Base-by-base conservation (phyloP, 192 early-diverging fungal species). In the Rhizoclosmatium sp. region DNA sequence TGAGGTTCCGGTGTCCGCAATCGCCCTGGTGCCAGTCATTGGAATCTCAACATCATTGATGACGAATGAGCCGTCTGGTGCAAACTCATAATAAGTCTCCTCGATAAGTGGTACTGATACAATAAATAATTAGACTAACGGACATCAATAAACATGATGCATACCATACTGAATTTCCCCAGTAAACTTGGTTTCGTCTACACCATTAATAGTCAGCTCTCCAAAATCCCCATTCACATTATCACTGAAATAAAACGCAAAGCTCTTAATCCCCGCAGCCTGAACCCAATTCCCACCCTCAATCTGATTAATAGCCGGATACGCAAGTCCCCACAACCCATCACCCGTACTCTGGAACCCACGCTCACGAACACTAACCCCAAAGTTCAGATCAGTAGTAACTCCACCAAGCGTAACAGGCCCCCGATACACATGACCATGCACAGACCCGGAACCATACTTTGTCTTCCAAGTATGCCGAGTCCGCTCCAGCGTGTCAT, bases 151-250 rank as follows among this genome's bases (percentile, higher is more conserved):
- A 61, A 59, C 7, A 21, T 39, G 0, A n/a, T 56, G 31, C 71
- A 23, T 9, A 78, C 60, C 49, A 78, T 89, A 90, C 31, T 49
- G 78, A 48, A 90, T 60, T 2, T 82, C 23, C 12, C 90, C 90
- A 23, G 83, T 61, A 70, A 79, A 89, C 71, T 90, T 92, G 45
- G 72, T 59, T 2, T 41, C 4, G 67, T 90, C 90, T 23, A 86
- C 73, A 41, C 89, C 89, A 46, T 86, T 87, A 76, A 92, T 81
- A 42, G 83, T 85, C 19, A 92, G 78, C 71, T 87, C 84, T 0
- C 89, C 90, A 48, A 73, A 68, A 58, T 86, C 76, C n/a, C 71
- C 78, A 59, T 84, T 76, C 23, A 51, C 68, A 31, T 67, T 65
- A 69, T 87, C 80, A 66, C 75, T 69, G 47, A 89, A 82, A 60